phyloP scores from a whole-genome alignment of 2,329 filamentous ascomycete species.

The Fusarium sp. region DNA sequence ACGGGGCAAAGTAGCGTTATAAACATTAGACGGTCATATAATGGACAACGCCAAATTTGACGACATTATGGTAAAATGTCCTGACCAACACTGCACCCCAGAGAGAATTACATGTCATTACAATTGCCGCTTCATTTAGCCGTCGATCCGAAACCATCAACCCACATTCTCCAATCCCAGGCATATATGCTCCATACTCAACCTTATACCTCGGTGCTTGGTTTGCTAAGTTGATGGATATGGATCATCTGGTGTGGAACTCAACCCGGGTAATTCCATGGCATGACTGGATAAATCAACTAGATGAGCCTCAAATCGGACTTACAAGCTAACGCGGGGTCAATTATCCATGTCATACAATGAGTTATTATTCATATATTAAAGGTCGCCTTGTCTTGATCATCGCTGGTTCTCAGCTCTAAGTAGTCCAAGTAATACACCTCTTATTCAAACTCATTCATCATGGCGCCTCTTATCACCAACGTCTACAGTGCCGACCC shows the following conservation, averaged over 20 bases:
- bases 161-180: slow-evolving; percentile 11
- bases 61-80: slow-evolving; percentile 3
- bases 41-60: slow-evolving; percentile 8
- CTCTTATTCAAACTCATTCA: slow-evolving; percentile 6
- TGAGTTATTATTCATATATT: slow-evolving; percentile 11
- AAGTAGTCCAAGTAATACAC: background rate
- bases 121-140: slow-evolving; percentile 16
- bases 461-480: slow-evolving; percentile 72
- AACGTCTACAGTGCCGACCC: slow-evolving; percentile 84
- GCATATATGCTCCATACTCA: background rate
- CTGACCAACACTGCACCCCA: background rate
- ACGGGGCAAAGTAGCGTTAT: slow-evolving; percentile 1
- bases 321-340: slow-evolving; percentile 37
- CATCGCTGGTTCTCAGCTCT: background rate
- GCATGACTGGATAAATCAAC: slow-evolving; percentile 43
- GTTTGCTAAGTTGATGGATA: background rate
- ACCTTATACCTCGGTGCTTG: slow-evolving; percentile 2
- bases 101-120: background rate
- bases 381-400: slow-evolving; percentile 10
- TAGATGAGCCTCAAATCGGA: slow-evolving; percentile 29
- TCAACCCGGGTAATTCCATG: slow-evolving; percentile 41
- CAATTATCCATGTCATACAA: slow-evolving; percentile 17
- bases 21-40: slow-evolving; percentile 7
- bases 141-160: slow-evolving; percentile 31
- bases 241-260: slow-evolving; percentile 24